Percentiles rank a stretch among this genome's conserved stretches.
Conservation (phyloP, 78 protist species). For the Monosiga brevicollis region DNA sequence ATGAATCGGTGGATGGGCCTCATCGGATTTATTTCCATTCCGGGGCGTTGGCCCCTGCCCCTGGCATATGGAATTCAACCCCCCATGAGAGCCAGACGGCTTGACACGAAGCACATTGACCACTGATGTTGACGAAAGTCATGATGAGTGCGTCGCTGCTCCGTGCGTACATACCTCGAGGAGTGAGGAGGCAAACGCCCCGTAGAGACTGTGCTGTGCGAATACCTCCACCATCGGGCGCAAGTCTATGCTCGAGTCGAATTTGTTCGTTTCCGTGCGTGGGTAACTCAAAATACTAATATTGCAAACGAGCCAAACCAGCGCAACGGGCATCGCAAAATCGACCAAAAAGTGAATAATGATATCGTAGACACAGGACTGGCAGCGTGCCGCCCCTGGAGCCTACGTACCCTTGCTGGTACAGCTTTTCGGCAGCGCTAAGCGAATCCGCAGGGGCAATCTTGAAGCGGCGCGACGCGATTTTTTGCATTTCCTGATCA, state of each 20-base stretch:
- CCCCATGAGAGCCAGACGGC: too few species aligned
- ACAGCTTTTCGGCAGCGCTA: conserved; percentile 66
- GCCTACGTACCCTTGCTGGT: conserved; percentile 77
- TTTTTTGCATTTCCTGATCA: conserved; percentile 78
- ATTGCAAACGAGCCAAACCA: too few species aligned
- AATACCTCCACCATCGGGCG: conserved; percentile 39
- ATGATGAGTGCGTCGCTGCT: too few species aligned
- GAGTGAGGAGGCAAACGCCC: conserved; percentile 42
- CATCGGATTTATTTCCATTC: conserved; percentile 74
- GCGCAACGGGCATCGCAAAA: too few species aligned
- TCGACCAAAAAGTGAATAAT: too few species aligned
- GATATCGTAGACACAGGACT: too few species aligned
- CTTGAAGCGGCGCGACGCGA: conserved; percentile 56
- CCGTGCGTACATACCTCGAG: too few species aligned
- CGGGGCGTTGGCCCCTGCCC: conserved; percentile 59
- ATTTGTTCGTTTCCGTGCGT: conserved; percentile 94
- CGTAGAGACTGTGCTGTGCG: conserved; percentile 39
- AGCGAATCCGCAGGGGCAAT: conserved; percentile 57
- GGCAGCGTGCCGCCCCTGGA: too few species aligned
- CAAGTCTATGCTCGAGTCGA: conserved; percentile 55
- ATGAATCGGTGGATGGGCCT: conserved; percentile 98
- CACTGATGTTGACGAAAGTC: background rate
- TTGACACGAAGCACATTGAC: background rate
- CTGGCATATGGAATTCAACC: background rate
- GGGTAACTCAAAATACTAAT: too few species aligned